Percentiles rank a stretch among this genome's conserved stretches.
Conservation (phyloP, 805 yeast genomes). For the Teunomyces kruisii region DNA sequence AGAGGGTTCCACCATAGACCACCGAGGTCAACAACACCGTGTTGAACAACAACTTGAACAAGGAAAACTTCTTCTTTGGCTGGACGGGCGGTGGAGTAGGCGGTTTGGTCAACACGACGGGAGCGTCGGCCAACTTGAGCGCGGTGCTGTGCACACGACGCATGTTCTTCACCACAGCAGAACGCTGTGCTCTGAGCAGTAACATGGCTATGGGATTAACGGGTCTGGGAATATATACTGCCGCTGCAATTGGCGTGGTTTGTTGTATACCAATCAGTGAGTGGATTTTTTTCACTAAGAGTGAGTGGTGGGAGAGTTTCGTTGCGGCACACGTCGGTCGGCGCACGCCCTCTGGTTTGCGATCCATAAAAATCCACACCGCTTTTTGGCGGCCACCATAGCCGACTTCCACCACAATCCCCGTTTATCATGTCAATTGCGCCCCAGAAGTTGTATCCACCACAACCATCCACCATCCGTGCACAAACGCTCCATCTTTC, state of each 20-base stretch:
- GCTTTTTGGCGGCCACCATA: neutral
- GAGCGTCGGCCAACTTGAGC: conserved; percentile 1
- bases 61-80: conserved; percentile 27
- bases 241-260: neutral
- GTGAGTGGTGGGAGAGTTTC: neutral
- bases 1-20: conserved; percentile 40
- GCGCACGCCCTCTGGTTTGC: neutral
- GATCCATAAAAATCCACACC: neutral
- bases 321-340: neutral
- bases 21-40: conserved; percentile 26
- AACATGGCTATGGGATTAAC: neutral
- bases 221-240: neutral
- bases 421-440: conserved; percentile 25
- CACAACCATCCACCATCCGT: conserved; percentile 76
- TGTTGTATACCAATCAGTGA: conserved; percentile 1
- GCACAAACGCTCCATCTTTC: conserved; percentile 72
- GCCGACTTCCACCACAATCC: neutral
- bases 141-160: conserved; percentile 1
- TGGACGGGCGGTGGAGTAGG: conserved; percentile 10
- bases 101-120: conserved; percentile 3
- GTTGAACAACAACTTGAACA: conserved; percentile 31
- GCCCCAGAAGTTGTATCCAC: conserved; percentile 50
- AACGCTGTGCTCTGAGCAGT: conserved; percentile 3
- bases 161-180: conserved; percentile 1
- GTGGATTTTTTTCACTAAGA: neutral